Evolutionary conservation across 345 rosid species (phyloP).

Genomic region (Corchorus capsularis): DNA sequence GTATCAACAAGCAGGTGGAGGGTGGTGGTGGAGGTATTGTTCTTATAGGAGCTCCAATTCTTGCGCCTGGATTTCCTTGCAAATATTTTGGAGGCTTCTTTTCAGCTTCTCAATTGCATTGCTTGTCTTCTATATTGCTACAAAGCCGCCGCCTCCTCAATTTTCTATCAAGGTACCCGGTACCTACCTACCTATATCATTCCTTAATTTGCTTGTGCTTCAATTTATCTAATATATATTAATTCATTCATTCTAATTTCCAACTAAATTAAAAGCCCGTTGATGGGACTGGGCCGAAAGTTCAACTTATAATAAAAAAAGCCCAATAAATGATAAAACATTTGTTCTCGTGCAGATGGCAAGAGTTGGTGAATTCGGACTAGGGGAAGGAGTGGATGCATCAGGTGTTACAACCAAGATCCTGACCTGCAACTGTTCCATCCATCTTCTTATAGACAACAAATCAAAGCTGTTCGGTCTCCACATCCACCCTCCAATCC

Average conservation of each 20-base stretch:
- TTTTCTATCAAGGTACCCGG: slow-evolving; percentile 70
- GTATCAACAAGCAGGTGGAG: background rate
- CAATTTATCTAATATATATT: no score
- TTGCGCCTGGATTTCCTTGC: slow-evolving; percentile 60
- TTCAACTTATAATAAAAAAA: background rate
- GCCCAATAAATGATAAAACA: background rate
- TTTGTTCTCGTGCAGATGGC: slow-evolving; percentile 50
- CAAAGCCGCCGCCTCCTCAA: slow-evolving; percentile 76
- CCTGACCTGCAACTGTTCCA: slow-evolving; percentile 68
- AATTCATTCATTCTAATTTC: no score
- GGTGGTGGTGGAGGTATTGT: slow-evolving; percentile 58
- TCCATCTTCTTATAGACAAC: slow-evolving; percentile 60
- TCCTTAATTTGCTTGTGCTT: no score
- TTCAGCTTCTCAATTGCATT: slow-evolving; percentile 70
- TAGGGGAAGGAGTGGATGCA: slow-evolving; percentile 80
- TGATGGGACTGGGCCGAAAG: no score
- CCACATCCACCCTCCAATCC: slow-evolving; percentile 61
- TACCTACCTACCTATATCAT: no score
- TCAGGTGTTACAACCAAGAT: slow-evolving; percentile 73
- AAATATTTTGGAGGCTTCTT: slow-evolving; percentile 72
- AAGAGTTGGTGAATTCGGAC: slow-evolving; percentile 47
- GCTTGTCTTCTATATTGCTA: slow-evolving; percentile 79
- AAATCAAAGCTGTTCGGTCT: slow-evolving; percentile 78
- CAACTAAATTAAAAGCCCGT: no score
- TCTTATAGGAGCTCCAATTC: slow-evolving; percentile 52